phyloP scores from a whole-genome alignment of 495 filamentous ascomycete species.

The Penicillium maclennaniae region DNA sequence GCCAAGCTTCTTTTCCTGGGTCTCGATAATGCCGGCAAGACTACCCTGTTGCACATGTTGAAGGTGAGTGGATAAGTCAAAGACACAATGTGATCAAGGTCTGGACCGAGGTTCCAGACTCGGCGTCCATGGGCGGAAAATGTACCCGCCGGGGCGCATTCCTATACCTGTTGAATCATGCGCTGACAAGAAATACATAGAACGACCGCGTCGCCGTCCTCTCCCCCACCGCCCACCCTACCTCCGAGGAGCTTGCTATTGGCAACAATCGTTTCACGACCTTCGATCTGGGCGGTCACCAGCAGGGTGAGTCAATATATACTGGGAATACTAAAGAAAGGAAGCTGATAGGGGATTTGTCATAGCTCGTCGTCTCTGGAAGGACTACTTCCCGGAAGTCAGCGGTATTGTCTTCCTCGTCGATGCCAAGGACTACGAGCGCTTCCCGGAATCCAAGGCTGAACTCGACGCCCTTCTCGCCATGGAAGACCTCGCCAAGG shows the following conservation, averaged over 20 bases:
- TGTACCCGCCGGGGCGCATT: neutral
- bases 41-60: constrained; percentile 85
- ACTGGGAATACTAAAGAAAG: neutral
- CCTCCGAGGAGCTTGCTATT: constrained; percentile 94
- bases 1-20: constrained; percentile 91
- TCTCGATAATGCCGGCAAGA: constrained; percentile 97
- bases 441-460: constrained; percentile 88
- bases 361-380: constrained; percentile 90
- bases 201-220: constrained; percentile 94
- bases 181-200: constrained; percentile 37
- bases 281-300: constrained; percentile 95
- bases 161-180: neutral
- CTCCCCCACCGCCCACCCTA: constrained; percentile 84
- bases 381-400: constrained; percentile 98
- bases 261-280: constrained; percentile 96
- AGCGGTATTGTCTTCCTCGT: constrained; percentile 97
- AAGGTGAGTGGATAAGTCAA: constrained; percentile 60
- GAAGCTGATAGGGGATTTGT: neutral
- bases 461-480: constrained; percentile 91
- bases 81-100: neutral
- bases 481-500: constrained; percentile 90
- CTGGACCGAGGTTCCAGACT: neutral
- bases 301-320: constrained; percentile 65
- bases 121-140: neutral
- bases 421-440: constrained; percentile 94